Base-by-base conservation (phyloP, 495 filamentous ascomycete genomes). In the Halenospora varia region DNA sequence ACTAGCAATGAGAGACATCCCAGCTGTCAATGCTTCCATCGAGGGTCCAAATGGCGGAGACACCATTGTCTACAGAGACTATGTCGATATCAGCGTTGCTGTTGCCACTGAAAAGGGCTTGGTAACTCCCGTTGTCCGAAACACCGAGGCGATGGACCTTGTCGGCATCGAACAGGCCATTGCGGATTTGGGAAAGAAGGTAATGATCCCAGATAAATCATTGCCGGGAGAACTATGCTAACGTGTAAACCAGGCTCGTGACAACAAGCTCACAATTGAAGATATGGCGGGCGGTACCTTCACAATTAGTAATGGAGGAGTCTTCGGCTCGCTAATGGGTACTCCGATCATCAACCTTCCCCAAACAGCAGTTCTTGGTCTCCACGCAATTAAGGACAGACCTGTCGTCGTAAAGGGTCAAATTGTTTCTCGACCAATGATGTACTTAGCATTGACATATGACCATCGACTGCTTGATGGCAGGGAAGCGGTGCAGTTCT, bases 291-390 rank as follows among this genome's bases (percentile, higher is more conserved):
- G 94, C 55, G 94, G 94, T 59, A 96, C 95, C 23, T 98, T 97
- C 75, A 98, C 94, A 47, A 98, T 98, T 75, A 96, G 90, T 82
- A 98, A 98, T 72, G 91, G 82, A 42, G 82, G 82, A 48, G 82
- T 83, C 44, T 86, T 86, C 58, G 82, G 81, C 25, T 82, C 79
- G 11, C 71, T 97, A 59, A 96, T 96, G 91, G 93, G 93, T 24
- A 98, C 94, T 0, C 94, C 94, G n/a, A 98, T 98, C 69, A 97
- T 98, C 77, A 98, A 98, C 73, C 77, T 96, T 22, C 94, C 94
- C 19, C 94, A 98, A 71, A 93, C 89, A 39, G 94, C 93, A 51
- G 94, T 98, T 23, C 80, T 98, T 55, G 94, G 94, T 54, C 85
- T 98, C n/a, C 94, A 98, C 72, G 90, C 93, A 25, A 97, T 96